phyloP scores from a whole-genome alignment of 2,329 filamentous ascomycete species.

The Cyphellophora europaea region DNA sequence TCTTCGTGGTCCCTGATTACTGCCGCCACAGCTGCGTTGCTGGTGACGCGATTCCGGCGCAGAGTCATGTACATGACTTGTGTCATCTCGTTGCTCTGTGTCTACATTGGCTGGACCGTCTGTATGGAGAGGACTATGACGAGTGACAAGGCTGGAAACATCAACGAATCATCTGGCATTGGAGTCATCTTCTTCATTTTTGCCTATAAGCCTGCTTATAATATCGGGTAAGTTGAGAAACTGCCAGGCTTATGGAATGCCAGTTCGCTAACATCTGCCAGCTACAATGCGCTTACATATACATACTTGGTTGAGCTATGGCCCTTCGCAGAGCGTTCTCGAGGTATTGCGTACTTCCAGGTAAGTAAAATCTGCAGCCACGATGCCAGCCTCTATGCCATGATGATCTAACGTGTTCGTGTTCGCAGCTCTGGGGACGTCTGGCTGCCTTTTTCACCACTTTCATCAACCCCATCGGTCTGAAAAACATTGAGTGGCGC shows the following conservation, averaged over 20 bases:
- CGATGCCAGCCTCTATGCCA: too few species aligned
- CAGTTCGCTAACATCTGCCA: conserved; percentile 20
- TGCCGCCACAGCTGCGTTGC: conserved; percentile 29
- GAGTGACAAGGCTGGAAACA: conserved; percentile 23
- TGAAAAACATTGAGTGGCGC: conserved; percentile 34
- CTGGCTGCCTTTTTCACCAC: conserved; percentile 41
- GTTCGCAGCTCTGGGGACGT: conserved; percentile 44
- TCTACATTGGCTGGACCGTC: conserved; percentile 49
- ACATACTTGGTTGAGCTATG: conserved; percentile 53
- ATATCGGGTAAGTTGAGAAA: conserved; percentile 32
- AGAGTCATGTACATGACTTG: conserved; percentile 39
- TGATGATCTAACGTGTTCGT: too few species aligned
- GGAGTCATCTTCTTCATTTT: conserved; percentile 50
- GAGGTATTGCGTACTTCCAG: conserved; percentile 51
- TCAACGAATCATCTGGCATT: conserved; percentile 29
- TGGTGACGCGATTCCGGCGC: conserved; percentile 32
- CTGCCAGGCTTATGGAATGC: too few species aligned
- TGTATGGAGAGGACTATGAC: conserved; percentile 32
- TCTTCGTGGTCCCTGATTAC: conserved; percentile 34
- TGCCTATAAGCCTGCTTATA: conserved; percentile 50
- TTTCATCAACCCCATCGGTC: conserved; percentile 38
- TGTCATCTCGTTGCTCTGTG: conserved; percentile 39
- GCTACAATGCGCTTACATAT: conserved; percentile 58
- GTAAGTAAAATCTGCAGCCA: too few species aligned
- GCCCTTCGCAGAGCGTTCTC: conserved; percentile 48